Percentiles rank a stretch among this genome's conserved stretches.
phyloP scores from a whole-genome alignment of 768 basidiomycete genomes.

The Boletellus sp. region DNA sequence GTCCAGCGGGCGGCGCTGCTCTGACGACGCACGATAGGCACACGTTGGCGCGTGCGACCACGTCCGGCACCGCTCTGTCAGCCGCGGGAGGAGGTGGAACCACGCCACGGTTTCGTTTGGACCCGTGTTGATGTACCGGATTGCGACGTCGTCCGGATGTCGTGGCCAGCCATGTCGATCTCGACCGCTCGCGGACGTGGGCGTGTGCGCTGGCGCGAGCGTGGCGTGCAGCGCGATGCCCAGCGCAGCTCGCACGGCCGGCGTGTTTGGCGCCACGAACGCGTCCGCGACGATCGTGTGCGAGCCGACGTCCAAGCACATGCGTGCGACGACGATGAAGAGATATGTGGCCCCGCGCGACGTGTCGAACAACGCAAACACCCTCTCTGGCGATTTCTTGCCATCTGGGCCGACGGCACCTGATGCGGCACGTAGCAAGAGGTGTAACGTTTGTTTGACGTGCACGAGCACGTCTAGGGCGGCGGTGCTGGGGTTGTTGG shows the following conservation, averaged over 20 bases:
- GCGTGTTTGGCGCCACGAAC: slow-evolving; percentile 38
- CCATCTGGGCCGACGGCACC: slow-evolving; percentile 3
- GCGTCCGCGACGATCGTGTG: slow-evolving; percentile 47
- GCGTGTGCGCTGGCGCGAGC: neutral
- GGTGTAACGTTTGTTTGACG: slow-evolving; percentile 31
- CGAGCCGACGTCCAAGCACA: slow-evolving; percentile 42
- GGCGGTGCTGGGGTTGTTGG: slow-evolving; percentile 6
- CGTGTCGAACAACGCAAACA: slow-evolving; percentile 18
- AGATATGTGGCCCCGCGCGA: slow-evolving; percentile 26
- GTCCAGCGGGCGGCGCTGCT: slow-evolving; percentile 11
- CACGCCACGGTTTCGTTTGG: slow-evolving; percentile 33
- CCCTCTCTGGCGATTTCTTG: slow-evolving; percentile 1
- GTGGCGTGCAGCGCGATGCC: neutral
- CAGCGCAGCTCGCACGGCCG: neutral
- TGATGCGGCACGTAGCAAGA: slow-evolving; percentile 19
- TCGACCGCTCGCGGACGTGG: too few relatives aligned
- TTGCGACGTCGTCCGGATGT: neutral
- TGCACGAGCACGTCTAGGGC: slow-evolving; percentile 19
- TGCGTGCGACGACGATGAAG: slow-evolving; percentile 42
- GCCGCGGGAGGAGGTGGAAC: slow-evolving; percentile 48
- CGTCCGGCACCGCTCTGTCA: slow-evolving; percentile 51
- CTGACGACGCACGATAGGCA: slow-evolving; percentile 23
- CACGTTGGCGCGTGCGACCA: slow-evolving; percentile 49
- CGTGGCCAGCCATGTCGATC: neutral
- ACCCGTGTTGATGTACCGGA: slow-evolving; percentile 14